These are phyloP conservation scores for Huntiella bhutanensis DNA, from an alignment of 2,329 filamentous ascomycete genomes.

Conservation along the genomic window DNA sequence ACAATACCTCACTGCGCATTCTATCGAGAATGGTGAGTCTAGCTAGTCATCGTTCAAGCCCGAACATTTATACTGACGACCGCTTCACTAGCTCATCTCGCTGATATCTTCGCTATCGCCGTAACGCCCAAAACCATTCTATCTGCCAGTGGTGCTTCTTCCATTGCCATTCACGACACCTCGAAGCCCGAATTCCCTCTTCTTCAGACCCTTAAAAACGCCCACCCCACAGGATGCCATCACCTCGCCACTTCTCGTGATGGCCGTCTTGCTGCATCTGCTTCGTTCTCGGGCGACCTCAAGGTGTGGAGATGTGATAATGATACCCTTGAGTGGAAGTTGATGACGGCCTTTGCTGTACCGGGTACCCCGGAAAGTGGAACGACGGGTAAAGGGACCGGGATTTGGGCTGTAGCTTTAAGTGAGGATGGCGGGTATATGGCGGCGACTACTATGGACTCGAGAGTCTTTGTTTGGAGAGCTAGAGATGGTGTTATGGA, in stretches of 20 bases:
- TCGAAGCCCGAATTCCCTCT: slow-evolving; percentile 53
- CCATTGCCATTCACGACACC: slow-evolving; percentile 64
- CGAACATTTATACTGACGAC: slow-evolving; percentile 8
- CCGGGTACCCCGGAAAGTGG: not conserved
- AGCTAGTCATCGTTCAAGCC: not conserved
- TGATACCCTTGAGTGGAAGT: slow-evolving; percentile 32
- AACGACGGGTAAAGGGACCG: slow-evolving; percentile 33
- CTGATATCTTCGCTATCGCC: slow-evolving; percentile 70
- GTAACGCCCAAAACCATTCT: slow-evolving; percentile 56
- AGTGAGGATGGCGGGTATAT: slow-evolving; percentile 70
- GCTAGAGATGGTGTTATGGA: slow-evolving; percentile 56
- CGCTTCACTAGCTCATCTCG: slow-evolving; percentile 46
- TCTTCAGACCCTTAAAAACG: slow-evolving; percentile 57
- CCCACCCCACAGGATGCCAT: slow-evolving; percentile 79
- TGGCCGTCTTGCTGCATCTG: slow-evolving; percentile 58
- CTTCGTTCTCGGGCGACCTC: slow-evolving; percentile 76
- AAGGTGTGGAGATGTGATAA: slow-evolving; percentile 57
- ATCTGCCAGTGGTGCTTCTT: slow-evolving; percentile 69
- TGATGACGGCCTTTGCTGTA: slow-evolving; percentile 18
- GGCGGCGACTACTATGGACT: slow-evolving; percentile 56
- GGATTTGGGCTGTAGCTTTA: slow-evolving; percentile 75
- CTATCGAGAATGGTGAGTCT: slow-evolving; percentile 60
- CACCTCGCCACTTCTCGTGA: slow-evolving; percentile 56
- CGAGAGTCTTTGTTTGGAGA: slow-evolving; percentile 7
- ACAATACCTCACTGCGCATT: slow-evolving; percentile 90